Percentiles rank a stretch among this genome's conserved stretches.
Conservation (phyloP, 192 early-diverging fungal species). For the Mortierella claussenii region DNA sequence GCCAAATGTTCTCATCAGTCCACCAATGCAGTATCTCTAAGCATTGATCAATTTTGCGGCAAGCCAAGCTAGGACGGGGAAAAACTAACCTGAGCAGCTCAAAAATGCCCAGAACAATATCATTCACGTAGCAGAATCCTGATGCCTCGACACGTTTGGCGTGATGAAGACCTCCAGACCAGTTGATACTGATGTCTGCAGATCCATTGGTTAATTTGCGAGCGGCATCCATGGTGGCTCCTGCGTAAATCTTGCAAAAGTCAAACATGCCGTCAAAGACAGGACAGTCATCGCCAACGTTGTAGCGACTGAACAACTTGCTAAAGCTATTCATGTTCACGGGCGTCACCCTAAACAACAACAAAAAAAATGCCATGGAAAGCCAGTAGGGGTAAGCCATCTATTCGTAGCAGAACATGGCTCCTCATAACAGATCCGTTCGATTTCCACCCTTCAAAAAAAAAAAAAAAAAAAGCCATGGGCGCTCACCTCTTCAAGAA, state of each 20-base stretch:
- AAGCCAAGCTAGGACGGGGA: too few relatives aligned
- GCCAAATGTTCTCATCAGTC: neutral
- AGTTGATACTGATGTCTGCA: constrained; percentile 95
- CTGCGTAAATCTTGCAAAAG: constrained; percentile 91
- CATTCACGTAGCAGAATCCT: constrained; percentile 99
- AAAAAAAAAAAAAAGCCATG: constrained; percentile 9
- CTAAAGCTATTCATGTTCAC: constrained; percentile 71
- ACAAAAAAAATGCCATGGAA: neutral
- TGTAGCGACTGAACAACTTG: constrained; percentile 75
- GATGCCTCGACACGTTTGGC: constrained; percentile 87
- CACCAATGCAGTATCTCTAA: neutral
- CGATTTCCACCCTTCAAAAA: neutral
- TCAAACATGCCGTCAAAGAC: constrained; percentile 98
- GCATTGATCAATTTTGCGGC: neutral
- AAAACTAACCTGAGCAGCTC: constrained; percentile 77
- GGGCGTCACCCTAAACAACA: constrained; percentile 67
- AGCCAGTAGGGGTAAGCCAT: neutral
- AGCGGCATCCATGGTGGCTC: constrained; percentile 94
- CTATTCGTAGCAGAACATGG: neutral
- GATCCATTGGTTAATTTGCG: constrained; percentile 81
- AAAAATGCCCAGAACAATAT: constrained; percentile 94
- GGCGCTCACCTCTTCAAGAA: constrained; percentile 81
- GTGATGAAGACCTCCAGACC: constrained; percentile 98
- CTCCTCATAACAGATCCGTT: neutral
- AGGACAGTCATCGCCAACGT: constrained; percentile 98